phyloP scores from a whole-genome alignment of 129 eudicot genomes.

The Tagetes patula region DNA sequence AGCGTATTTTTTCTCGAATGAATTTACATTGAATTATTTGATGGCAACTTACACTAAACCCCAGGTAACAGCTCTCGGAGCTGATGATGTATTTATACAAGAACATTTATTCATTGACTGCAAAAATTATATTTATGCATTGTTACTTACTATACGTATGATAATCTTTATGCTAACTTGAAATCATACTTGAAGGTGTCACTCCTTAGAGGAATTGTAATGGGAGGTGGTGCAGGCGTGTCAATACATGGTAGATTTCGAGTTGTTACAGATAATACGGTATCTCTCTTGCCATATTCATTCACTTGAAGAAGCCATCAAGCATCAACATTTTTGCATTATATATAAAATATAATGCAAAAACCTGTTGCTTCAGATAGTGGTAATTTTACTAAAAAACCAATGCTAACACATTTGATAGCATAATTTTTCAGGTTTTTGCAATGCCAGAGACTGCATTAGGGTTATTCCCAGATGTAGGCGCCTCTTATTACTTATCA shows the following conservation, averaged over 20 bases:
- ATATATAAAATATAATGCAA: no score
- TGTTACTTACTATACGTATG: slow-evolving; percentile 12
- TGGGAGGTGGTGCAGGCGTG: slow-evolving; percentile 99
- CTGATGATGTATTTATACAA: neutral
- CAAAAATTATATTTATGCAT: neutral
- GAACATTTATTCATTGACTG: neutral
- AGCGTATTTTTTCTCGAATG: slow-evolving; percentile 60
- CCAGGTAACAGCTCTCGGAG: slow-evolving; percentile 48
- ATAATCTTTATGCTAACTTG: slow-evolving; percentile 20
- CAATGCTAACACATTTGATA: neutral
- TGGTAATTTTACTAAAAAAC: neutral
- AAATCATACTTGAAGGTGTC: slow-evolving; percentile 57
- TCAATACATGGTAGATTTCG: slow-evolving; percentile 96
- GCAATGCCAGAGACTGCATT: slow-evolving; percentile 98
- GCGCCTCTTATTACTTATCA: slow-evolving; percentile 87
- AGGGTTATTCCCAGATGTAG: slow-evolving; percentile 94
- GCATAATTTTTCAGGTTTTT: slow-evolving; percentile 56
- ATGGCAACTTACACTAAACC: slow-evolving; percentile 82
- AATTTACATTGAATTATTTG: slow-evolving; percentile 70
- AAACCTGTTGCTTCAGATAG: neutral
- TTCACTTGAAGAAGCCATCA: neutral
- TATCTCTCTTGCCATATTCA: slow-evolving; percentile 36
- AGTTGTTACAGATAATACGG: slow-evolving; percentile 93
- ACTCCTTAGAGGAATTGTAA: slow-evolving; percentile 79
- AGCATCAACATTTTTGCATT: neutral